These are phyloP conservation scores for Protomyces macrosporus DNA, from an alignment of 1,139 yeast genomes.

Conservation along the genomic window DNA sequence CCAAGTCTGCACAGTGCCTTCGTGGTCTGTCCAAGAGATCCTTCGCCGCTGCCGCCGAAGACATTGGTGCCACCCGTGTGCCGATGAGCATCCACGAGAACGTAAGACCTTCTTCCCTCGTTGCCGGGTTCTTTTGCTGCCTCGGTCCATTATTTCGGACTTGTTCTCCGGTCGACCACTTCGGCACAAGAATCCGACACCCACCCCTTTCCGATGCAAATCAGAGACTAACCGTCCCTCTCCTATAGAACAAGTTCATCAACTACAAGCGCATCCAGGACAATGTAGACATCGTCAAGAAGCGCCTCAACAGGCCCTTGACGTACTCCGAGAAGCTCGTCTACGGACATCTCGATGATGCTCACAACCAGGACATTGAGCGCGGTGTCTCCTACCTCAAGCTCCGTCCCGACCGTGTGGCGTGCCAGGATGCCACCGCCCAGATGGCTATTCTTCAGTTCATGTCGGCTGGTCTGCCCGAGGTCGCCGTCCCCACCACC, in stretches of 20 bases:
- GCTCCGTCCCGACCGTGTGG: slow-evolving; percentile 98
- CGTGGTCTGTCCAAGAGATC: slow-evolving; percentile 1
- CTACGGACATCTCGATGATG: slow-evolving; percentile 94
- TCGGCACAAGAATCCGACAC: background rate
- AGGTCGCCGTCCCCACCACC: slow-evolving; percentile 92
- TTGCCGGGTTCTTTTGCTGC: background rate
- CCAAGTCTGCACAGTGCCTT: background rate
- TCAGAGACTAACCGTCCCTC: background rate
- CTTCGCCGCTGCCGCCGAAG: slow-evolving; percentile 22
- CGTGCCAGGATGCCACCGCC: slow-evolving; percentile 99
- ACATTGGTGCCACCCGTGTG: slow-evolving; percentile 23
- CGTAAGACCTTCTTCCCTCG: background rate
- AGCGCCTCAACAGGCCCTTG: slow-evolving; percentile 84
- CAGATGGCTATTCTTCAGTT: slow-evolving; percentile 99
- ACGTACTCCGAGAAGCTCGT: slow-evolving; percentile 96
- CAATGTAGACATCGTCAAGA: slow-evolving; percentile 78
- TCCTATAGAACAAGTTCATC: slow-evolving; percentile 22
- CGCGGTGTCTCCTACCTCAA: slow-evolving; percentile 95
- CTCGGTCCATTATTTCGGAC: background rate
- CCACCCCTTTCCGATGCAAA: background rate
- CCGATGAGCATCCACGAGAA: slow-evolving; percentile 23
- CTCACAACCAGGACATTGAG: slow-evolving; percentile 86
- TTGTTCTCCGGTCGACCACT: background rate
- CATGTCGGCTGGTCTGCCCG: slow-evolving; percentile 94
- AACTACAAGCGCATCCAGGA: slow-evolving; percentile 44